Conservation (phyloP, 179 eudicot species). For the Nepenthes alata region DNA sequence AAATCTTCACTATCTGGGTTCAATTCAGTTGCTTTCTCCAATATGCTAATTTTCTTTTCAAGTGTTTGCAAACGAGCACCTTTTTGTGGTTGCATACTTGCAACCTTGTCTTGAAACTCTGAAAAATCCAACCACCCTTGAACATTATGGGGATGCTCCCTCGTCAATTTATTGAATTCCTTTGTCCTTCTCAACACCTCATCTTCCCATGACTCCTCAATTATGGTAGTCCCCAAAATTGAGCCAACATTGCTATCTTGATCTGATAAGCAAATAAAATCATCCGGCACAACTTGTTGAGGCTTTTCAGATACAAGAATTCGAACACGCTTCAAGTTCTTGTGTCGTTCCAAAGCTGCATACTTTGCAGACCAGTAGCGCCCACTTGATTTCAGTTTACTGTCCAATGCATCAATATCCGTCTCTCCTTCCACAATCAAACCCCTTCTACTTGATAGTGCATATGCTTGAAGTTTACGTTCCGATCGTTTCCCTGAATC, state of each 20-base stretch:
- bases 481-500: conserved; percentile 23
- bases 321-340: conserved; percentile 56
- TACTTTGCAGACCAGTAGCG: conserved; percentile 88
- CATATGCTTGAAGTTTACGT: conserved; percentile 17
- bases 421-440: conserved; percentile 32
- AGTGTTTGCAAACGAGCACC: conserved; percentile 89
- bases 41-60: conserved; percentile 93
- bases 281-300: conserved; percentile 13
- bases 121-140: conserved; percentile 74
- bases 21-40: conserved; percentile 87
- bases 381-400: conserved; percentile 51
- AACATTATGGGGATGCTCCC: conserved; percentile 80
- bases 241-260: conserved; percentile 22
- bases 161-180: conserved; percentile 76
- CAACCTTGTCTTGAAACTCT: conserved; percentile 85
- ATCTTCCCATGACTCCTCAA: conserved; percentile 98
- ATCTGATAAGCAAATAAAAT: conserved; percentile 52
- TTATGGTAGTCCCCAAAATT: conserved; percentile 16
- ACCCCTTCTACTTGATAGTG: conserved; percentile 17
- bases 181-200: conserved; percentile 73
- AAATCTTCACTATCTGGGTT: conserved; percentile 84
- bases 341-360: conserved; percentile 63
- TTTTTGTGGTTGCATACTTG: conserved; percentile 78
- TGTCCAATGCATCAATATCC: conserved; percentile 62
- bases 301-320: conserved; percentile 34